phyloP scores from a whole-genome alignment of 1,139 yeast genomes.

The Yamadazyma jaroonii region DNA sequence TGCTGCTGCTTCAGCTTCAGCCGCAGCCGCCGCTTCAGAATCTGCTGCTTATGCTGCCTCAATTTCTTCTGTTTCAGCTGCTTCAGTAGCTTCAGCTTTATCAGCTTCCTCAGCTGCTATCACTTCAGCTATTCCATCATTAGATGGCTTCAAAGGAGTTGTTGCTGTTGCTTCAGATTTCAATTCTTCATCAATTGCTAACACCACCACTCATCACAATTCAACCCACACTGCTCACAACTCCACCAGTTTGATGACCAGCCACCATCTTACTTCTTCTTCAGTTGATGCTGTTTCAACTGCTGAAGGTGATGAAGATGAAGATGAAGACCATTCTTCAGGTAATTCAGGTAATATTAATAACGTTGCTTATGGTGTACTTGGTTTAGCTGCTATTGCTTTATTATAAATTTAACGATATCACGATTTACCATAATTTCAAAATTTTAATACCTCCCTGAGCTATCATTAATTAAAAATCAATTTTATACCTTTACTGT shows the following conservation, averaged over 20 bases:
- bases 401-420: constrained; percentile 28
- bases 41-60: constrained; percentile 8
- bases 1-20: constrained; percentile 10
- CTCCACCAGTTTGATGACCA: constrained; percentile 9
- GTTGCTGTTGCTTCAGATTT: constrained; percentile 44
- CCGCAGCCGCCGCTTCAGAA: constrained; percentile 14
- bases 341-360: constrained; percentile 31
- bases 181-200: constrained; percentile 14
- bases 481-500: neutral
- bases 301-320: constrained; percentile 13
- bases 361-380: constrained; percentile 32
- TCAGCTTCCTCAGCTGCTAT: constrained; percentile 13
- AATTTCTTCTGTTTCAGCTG: constrained; percentile 5
- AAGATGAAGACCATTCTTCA: constrained; percentile 11
- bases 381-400: constrained; percentile 48
- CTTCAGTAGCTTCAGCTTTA: constrained; percentile 10
- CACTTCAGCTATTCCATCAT: constrained; percentile 16
- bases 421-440: neutral
- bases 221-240: constrained; percentile 10
- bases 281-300: constrained; percentile 16
- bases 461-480: neutral
- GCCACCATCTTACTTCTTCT: constrained; percentile 7
- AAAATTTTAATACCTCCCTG: neutral
- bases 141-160: constrained; percentile 42
- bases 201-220: constrained; percentile 9